phyloP scores from a whole-genome alignment of 805 yeast genomes.

The Yamadazyma insecticola region DNA sequence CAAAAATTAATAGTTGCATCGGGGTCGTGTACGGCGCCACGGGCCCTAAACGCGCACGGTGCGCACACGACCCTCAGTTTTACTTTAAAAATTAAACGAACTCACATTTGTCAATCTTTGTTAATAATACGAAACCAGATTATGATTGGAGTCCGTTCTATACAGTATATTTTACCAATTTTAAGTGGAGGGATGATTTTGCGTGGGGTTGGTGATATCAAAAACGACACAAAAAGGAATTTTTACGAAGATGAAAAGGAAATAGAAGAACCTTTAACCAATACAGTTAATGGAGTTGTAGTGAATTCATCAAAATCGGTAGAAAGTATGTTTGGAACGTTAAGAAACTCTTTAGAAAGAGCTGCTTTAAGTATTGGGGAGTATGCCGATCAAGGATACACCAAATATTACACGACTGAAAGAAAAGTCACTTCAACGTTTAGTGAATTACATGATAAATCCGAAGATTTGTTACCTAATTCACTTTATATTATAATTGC shows the following conservation, averaged over 20 bases:
- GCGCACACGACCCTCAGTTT: too few relatives aligned
- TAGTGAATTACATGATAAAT: constrained; percentile 55
- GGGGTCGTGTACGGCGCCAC: too few relatives aligned
- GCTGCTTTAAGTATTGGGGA: constrained; percentile 20
- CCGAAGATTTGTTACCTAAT: constrained; percentile 71
- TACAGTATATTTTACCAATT: not conserved
- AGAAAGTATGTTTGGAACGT: constrained; percentile 43
- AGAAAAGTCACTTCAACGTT: constrained; percentile 59
- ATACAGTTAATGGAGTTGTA: constrained; percentile 51
- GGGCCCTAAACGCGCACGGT: too few relatives aligned
- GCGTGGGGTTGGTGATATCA: not conserved
- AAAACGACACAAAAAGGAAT: constrained; percentile 18
- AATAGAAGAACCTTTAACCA: constrained; percentile 40
- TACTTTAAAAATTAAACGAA: too few relatives aligned
- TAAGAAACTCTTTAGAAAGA: constrained; percentile 35
- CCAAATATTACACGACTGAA: constrained; percentile 54
- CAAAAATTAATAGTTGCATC: too few relatives aligned
- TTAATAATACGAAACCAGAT: too few relatives aligned
- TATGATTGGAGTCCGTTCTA: too few relatives aligned
- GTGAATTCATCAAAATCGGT: constrained; percentile 48
- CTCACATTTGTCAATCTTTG: too few relatives aligned
- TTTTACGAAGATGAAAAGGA: constrained; percentile 49
- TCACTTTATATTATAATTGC: constrained; percentile 65
- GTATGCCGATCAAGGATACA: constrained; percentile 45
- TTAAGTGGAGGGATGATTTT: not conserved